Percentiles rank a stretch among this genome's conserved stretches.
Evolutionary conservation across 2,329 filamentous ascomycete genomes (phyloP).

Genomic region (Penicillium sp.): DNA sequence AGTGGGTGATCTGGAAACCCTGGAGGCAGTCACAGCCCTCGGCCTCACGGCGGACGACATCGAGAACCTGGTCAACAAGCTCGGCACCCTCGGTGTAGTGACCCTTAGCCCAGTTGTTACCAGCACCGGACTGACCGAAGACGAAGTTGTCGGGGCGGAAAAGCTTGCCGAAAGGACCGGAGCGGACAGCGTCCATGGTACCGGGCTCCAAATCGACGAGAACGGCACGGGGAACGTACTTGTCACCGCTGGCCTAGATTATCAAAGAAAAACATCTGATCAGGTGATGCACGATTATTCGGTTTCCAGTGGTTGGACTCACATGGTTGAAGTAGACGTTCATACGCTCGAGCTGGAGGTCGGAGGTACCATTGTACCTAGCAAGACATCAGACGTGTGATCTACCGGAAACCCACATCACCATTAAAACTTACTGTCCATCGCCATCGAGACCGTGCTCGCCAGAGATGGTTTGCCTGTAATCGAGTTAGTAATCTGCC

Average conservation of each 20-base stretch:
- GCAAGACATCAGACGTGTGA: slow-evolving; percentile 27
- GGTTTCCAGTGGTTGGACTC: slow-evolving; percentile 26
- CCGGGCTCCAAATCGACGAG: slow-evolving; percentile 99
- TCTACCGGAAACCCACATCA: neutral
- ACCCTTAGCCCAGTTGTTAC: slow-evolving; percentile 99
- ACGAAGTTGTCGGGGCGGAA: slow-evolving; percentile 99
- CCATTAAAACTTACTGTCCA: slow-evolving; percentile 1
- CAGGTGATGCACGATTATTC: neutral
- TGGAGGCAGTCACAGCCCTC: slow-evolving; percentile 99
- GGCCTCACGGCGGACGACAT: slow-evolving; percentile 97
- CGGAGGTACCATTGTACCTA: slow-evolving; percentile 95
- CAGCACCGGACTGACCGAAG: slow-evolving; percentile 98
- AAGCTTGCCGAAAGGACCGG: slow-evolving; percentile 96
- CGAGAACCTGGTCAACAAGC: slow-evolving; percentile 95
- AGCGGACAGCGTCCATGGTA: slow-evolving; percentile 99
- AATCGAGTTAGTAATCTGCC: slow-evolving; percentile 40
- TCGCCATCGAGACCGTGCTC: slow-evolving; percentile 95
- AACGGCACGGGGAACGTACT: slow-evolving; percentile 98
- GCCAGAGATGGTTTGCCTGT: slow-evolving; percentile 76
- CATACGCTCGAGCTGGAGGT: slow-evolving; percentile 99
- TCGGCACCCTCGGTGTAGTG: slow-evolving; percentile 99
- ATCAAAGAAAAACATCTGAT: neutral
- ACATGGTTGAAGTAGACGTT: slow-evolving; percentile 99
- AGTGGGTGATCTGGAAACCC: slow-evolving; percentile 99
- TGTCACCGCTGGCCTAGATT: slow-evolving; percentile 83